Evolutionary conservation across 163 green algal genomes (phyloP), one percentile per base, ranked within the genome.

Genomic region (Volvox carteri): DNA sequence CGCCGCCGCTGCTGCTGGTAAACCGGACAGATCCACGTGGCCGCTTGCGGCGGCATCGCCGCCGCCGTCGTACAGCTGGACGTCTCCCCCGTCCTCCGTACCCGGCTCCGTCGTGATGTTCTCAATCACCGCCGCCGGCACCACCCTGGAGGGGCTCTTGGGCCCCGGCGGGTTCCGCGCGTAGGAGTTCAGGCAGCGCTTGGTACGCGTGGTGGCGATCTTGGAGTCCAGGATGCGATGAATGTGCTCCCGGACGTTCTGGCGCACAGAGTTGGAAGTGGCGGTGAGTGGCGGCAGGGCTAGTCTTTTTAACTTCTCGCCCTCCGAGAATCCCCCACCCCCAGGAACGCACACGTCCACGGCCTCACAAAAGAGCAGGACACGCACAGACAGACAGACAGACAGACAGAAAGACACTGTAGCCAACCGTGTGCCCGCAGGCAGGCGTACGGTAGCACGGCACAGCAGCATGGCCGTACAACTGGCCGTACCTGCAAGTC

Each of bases 141-240:
- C 48, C 5, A 80, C 81, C 33, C 81, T 62, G 19, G 65, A 60
- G 62, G 81, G 81, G 65, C 65, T 80, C 42, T 73, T 65, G 21
- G 81, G 81, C 18, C 81, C 81, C 39, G 84, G 84, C 70, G 84
- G 84, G 37, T 89, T 89, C 37, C 84, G 84, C 23, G 84, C 50
- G 39, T 89, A 89, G 37, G 37, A 67, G 84, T 89, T 81, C 50
- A 89, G 39, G 84, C 84, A 89, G 84, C 84, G 84, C 84, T 89
- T 89, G 50, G 84, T 89, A 14, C 84, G 84, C 1, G 84, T 89
- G 52, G 68, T 84, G 50, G 84, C 84, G 70, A 89, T 89, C 68
- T 89, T 89, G 68, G 84, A 62, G 39, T 89, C 84, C 52, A 89
- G 84, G 84, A 89, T 89, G 33, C 67, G 50, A 52, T 89, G 84